These are phyloP conservation scores for Lasiosphaeria ovina DNA, from an alignment of 495 filamentous ascomycete genomes.

Conservation along the genomic window DNA sequence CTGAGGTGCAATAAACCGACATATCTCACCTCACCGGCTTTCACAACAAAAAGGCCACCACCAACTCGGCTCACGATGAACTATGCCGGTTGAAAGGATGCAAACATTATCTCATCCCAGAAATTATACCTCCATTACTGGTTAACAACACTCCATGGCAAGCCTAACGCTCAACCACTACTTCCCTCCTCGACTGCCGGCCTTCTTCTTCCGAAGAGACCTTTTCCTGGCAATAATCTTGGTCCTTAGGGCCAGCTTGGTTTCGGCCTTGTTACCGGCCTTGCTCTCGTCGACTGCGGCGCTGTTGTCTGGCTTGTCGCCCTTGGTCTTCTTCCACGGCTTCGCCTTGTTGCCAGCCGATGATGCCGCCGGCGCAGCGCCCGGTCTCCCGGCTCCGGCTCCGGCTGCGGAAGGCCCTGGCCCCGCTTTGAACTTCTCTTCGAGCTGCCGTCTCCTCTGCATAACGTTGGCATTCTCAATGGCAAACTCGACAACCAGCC, in stretches of 20 bases:
- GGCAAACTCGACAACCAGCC: slow-evolving; percentile 93
- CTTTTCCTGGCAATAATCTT: slow-evolving; percentile 50
- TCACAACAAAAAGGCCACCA: too few relatives aligned
- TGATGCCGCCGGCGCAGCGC: too few relatives aligned
- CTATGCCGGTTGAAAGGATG: not conserved
- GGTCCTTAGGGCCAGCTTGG: slow-evolving; percentile 41
- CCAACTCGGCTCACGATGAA: too few relatives aligned
- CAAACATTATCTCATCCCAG: not conserved
- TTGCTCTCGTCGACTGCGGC: slow-evolving; percentile 18
- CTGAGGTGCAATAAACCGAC: too few relatives aligned
- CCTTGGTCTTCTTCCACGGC: slow-evolving; percentile 9
- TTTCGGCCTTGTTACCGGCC: slow-evolving; percentile 29
- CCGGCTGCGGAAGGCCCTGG: too few relatives aligned
- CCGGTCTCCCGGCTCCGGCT: too few relatives aligned
- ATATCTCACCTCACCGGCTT: too few relatives aligned
- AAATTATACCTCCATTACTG: not conserved
- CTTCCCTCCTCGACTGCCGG: slow-evolving; percentile 24
- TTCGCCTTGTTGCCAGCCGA: slow-evolving; percentile 6
- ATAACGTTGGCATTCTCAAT: slow-evolving; percentile 98
- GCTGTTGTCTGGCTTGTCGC: slow-evolving; percentile 10
- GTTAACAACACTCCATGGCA: not conserved
- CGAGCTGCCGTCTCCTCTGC: slow-evolving; percentile 66
- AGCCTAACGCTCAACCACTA: slow-evolving; percentile 16
- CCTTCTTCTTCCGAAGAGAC: slow-evolving; percentile 52
- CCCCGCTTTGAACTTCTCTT: slow-evolving; percentile 43